Percentiles rank a stretch among this genome's conserved stretches.
phyloP scores from a whole-genome alignment of 768 basidiomycete genomes.

The Tubosaeta brunneosetosa region DNA sequence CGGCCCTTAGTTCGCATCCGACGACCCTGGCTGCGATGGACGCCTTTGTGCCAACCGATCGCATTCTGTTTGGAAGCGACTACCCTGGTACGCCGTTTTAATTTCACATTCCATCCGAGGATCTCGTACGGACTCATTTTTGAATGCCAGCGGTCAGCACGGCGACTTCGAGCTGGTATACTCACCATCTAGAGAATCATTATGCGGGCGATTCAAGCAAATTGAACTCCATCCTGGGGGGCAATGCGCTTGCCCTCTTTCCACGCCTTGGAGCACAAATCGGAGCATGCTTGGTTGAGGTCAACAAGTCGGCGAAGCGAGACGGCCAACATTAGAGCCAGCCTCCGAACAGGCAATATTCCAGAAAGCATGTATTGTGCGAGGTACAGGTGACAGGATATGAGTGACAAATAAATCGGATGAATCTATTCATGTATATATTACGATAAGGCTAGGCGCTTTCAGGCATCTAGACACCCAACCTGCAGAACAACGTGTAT shows the following conservation, averaged over 20 bases:
- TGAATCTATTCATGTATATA: conserved; percentile 22
- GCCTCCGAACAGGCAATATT: conserved; percentile 9
- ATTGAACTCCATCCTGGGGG: conserved; percentile 41
- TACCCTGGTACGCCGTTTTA: conserved; percentile 54
- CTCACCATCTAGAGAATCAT: conserved; percentile 46
- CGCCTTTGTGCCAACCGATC: conserved; percentile 45
- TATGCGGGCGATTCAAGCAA: conserved; percentile 38
- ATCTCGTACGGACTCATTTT: conserved; percentile 1
- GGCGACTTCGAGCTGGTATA: conserved; percentile 59
- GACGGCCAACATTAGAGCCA: neutral
- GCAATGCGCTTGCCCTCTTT: conserved; percentile 53
- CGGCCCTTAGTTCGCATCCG: conserved; percentile 58
- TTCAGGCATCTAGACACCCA: conserved; percentile 49
- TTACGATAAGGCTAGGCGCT: conserved; percentile 10
- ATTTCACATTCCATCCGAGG: neutral
- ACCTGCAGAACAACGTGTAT: conserved; percentile 34
- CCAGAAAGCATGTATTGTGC: conserved; percentile 19
- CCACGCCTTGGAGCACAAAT: conserved; percentile 27
- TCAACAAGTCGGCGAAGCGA: neutral
- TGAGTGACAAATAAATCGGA: conserved; percentile 21
- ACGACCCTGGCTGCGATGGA: conserved; percentile 49
- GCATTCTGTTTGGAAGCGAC: conserved; percentile 68
- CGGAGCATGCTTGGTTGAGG: neutral
- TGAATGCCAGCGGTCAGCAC: conserved; percentile 48
- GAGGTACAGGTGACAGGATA: conserved; percentile 26